Conservation (phyloP, 768 basidiomycete species). For the Trametes cinnabarina region DNA sequence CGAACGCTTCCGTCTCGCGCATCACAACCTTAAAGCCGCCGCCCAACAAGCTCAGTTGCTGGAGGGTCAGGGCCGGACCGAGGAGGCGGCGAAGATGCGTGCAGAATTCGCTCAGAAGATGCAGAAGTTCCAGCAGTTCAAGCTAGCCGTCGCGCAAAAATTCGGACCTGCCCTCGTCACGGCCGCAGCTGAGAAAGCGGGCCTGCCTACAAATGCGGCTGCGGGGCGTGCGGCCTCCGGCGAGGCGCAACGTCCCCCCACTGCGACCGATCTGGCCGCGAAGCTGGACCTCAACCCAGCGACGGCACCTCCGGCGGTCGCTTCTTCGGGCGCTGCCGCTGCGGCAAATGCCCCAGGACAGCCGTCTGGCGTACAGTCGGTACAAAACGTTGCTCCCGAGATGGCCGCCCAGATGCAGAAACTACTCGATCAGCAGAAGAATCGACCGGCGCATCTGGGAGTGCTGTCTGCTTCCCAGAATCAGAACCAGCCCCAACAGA, state of each 20-base stretch:
- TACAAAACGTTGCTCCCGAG: constrained; percentile 18
- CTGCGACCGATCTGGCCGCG: background rate
- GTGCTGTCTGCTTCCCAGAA: constrained; percentile 10
- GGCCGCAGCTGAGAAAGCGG: background rate
- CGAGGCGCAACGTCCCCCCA: background rate
- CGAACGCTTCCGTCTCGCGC: background rate
- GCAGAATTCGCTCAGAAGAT: background rate
- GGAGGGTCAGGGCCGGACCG: background rate
- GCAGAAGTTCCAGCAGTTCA: constrained; percentile 3
- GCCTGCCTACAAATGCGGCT: background rate
- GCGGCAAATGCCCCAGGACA: background rate
- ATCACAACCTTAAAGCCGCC: background rate
- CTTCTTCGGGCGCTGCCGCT: background rate
- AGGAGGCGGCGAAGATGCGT: background rate
- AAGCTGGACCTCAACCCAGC: background rate
- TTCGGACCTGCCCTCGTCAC: background rate
- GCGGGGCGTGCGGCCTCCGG: background rate
- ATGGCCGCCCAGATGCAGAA: constrained; percentile 47
- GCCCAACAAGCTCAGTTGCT: background rate
- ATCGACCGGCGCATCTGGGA: constrained; percentile 26
- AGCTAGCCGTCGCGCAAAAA: background rate
- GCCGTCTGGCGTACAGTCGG: background rate
- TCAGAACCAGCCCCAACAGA: constrained; percentile 19
- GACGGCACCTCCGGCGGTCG: background rate
- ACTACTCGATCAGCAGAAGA: constrained; percentile 46